Evolutionary conservation across 2,329 filamentous ascomycete species (phyloP), one percentile per base, ranked within the genome.

Genomic region (Diaporthe amygdali): DNA sequence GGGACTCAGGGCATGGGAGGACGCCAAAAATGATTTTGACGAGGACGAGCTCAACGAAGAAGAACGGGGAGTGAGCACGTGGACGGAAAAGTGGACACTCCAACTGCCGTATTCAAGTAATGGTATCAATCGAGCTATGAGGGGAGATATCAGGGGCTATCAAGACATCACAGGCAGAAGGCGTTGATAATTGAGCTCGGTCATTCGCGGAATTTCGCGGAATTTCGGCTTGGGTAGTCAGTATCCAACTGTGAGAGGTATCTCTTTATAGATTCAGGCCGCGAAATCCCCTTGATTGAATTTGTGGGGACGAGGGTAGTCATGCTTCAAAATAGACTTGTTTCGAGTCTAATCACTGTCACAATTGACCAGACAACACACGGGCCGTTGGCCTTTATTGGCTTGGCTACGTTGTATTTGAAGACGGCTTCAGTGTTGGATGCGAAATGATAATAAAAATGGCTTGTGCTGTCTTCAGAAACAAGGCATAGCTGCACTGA

Each of bases 41-140:
- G 54, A 68, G 3, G 63, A 71, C 9, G 63, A 61, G 20, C 44
- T 71, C 27, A 52, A 56, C 17, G 63, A 54, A 54, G 46, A 68
- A 20, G 46, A 68, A 37, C 25, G n/a, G 39, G n/a, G 30, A 32
- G 44, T 25, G n/a, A 64, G 44, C 44, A 12, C 39, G 30, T 68
- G 66, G 66, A 55, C 51, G 15, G 27, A 56, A 46, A 56, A 55
- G 27, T 68, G 52, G 51, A 27, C 39, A 49, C 44, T 68, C 6
- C 27, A 46, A 15, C 30, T 56, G 17, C 66, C 51, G 51, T 68
- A 56, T 17, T 27, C 39, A 22, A 34, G 52, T 4, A 41, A 34
- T 46, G 32, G 52, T 22, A 10, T 49, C 14, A 68, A 68, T 22
- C n/a, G 27, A 22, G 66, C 66, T 39, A 5, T 39, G 30, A 34